These are phyloP conservation scores for Phytophthora vignae DNA, from an alignment of 352 stramenopile species.

Conservation along the genomic window DNA sequence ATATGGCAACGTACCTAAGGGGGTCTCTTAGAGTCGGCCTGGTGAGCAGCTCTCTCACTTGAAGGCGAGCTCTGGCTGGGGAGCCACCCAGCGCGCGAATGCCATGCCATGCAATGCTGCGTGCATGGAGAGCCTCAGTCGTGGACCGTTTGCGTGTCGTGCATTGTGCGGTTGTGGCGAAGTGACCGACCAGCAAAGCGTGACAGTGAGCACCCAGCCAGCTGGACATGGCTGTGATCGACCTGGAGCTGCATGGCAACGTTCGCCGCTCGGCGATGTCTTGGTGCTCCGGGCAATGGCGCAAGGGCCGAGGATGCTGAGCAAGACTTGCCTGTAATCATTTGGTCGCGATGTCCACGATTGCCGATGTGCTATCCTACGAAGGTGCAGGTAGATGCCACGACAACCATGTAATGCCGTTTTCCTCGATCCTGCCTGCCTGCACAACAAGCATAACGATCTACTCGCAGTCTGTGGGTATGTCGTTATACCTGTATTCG, in stretches of 20 bases:
- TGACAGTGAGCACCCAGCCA: neutral
- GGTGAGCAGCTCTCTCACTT: too few relatives aligned
- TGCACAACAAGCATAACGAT: neutral
- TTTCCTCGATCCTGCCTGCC: neutral
- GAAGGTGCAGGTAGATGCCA: too few relatives aligned
- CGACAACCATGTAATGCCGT: too few relatives aligned
- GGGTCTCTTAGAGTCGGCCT: too few relatives aligned
- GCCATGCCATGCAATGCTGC: neutral
- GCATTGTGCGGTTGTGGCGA: slow-evolving; percentile 1
- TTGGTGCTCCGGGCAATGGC: too few relatives aligned
- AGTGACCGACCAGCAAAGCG: too few relatives aligned
- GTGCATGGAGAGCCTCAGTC: neutral
- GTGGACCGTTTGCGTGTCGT: slow-evolving; percentile 3
- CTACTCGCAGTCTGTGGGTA: neutral
- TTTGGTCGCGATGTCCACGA: too few relatives aligned
- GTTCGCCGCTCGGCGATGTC: too few relatives aligned
- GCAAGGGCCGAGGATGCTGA: too few relatives aligned
- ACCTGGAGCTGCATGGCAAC: too few relatives aligned
- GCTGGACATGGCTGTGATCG: neutral
- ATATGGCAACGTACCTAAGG: slow-evolving; percentile 15
- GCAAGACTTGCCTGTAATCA: too few relatives aligned
- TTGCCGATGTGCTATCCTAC: too few relatives aligned
- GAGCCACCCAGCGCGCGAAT: neutral
- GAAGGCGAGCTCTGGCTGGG: neutral
- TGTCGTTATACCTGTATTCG: slow-evolving; percentile 1